Percentiles rank a stretch among this genome's conserved stretches.
These are phyloP conservation scores for Lasiodiplodia hormozganensis DNA, from an alignment of 2,329 filamentous ascomycete species.

Conservation along the genomic window DNA sequence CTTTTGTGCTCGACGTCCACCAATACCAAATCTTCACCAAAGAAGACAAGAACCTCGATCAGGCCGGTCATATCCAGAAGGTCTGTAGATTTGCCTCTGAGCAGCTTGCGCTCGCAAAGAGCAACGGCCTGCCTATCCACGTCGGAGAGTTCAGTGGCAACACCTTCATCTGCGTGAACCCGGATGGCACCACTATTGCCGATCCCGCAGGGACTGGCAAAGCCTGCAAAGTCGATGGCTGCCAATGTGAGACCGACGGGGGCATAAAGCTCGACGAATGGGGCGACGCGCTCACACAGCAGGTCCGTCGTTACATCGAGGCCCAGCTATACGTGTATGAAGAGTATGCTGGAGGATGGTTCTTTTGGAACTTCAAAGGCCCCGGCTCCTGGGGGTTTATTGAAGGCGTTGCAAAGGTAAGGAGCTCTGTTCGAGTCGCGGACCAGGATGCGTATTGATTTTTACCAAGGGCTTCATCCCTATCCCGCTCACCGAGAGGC, in stretches of 20 bases:
- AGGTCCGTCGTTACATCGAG: constrained; percentile 50
- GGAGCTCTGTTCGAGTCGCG: background rate
- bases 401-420: constrained; percentile 47
- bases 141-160: constrained; percentile 55
- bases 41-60: constrained; percentile 45
- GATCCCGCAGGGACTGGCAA: constrained; percentile 32
- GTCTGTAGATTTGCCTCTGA: constrained; percentile 62
- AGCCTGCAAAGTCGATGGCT: constrained; percentile 43
- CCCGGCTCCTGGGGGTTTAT: constrained; percentile 52
- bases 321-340: constrained; percentile 55
- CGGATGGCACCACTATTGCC: constrained; percentile 47
- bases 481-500: constrained; percentile 11
- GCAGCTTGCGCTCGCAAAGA: constrained; percentile 49
- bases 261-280: constrained; percentile 39
- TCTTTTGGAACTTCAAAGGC: constrained; percentile 54
- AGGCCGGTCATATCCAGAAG: constrained; percentile 49
- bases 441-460: background rate
- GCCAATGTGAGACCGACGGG: constrained; percentile 48
- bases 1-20: constrained; percentile 67
- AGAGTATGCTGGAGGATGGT: constrained; percentile 48
- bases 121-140: constrained; percentile 49
- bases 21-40: constrained; percentile 54
- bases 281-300: constrained; percentile 45
- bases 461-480: constrained; percentile 22
- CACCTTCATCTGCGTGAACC: constrained; percentile 53